A percentile compares a stretch with the other conserved stretches of the same genome.
Conservation (phyloP, 352 stramenopile genomes). For the Pythium scleroteichum region DNA sequence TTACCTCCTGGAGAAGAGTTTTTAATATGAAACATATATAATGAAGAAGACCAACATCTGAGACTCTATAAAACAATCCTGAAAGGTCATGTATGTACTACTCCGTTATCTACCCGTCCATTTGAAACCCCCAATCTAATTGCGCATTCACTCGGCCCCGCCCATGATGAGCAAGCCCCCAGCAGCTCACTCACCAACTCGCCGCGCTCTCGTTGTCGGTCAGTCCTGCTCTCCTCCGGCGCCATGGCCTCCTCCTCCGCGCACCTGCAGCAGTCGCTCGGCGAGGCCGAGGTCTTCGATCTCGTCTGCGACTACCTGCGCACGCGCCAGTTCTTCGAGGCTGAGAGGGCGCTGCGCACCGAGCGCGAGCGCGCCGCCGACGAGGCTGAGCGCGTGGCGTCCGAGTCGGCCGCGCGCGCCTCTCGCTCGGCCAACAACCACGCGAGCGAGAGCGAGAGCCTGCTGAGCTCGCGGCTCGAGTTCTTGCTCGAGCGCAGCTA, state of each 20-base stretch:
- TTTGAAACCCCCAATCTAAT: neutral
- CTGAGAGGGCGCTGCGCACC: constrained; percentile 67
- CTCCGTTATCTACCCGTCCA: neutral
- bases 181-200: constrained; percentile 7
- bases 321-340: constrained; percentile 86
- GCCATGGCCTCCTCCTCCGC: constrained; percentile 47
- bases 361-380: constrained; percentile 56
- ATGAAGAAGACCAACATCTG: neutral
- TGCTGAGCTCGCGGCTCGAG: constrained; percentile 66
- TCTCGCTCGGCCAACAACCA: neutral
- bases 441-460: constrained; percentile 39
- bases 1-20: too few species aligned
- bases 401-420: constrained; percentile 1
- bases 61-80: neutral
- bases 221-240: neutral
- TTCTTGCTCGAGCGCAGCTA: constrained; percentile 85
- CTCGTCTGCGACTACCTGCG: constrained; percentile 88
- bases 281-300: constrained; percentile 86
- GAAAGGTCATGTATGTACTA: constrained; percentile 14
- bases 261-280: constrained; percentile 74
- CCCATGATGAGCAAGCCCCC: too few species aligned
- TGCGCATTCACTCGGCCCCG: constrained; percentile 20
- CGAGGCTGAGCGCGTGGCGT: constrained; percentile 28
- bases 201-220: neutral
- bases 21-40: neutral